Conservation (phyloP, 148 eudicot species). For the Rhododendron henanense region DNA sequence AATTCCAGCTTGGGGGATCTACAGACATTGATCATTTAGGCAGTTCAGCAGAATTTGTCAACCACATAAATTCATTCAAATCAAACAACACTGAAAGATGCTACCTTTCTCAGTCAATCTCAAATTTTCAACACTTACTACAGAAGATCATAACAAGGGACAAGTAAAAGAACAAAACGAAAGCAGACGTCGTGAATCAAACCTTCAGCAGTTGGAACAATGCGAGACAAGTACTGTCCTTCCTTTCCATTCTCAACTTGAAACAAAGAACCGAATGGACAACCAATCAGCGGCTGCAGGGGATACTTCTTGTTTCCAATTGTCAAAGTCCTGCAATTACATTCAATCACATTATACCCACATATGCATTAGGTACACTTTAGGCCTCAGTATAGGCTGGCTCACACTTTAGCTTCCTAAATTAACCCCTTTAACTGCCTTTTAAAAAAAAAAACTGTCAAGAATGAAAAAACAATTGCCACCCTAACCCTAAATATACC, state of each 20-base stretch:
- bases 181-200: neutral
- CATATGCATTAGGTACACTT: neutral
- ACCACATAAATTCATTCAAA: neutral
- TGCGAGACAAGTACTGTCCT: slow-evolving; percentile 58
- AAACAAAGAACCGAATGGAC: slow-evolving; percentile 81
- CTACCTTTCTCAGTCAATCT: neutral
- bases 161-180: neutral
- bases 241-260: slow-evolving; percentile 61
- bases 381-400: neutral
- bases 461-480: neutral
- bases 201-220: slow-evolving; percentile 48
- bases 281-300: slow-evolving; percentile 76
- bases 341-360: neutral
- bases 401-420: neutral
- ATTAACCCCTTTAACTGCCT: neutral
- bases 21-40: neutral
- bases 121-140: neutral
- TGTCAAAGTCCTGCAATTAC: slow-evolving; percentile 62
- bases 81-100: neutral
- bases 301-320: slow-evolving; percentile 63
- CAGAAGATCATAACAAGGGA: neutral
- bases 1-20: neutral
- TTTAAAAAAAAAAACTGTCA: neutral
- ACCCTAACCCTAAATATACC: neutral
- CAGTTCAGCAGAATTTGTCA: neutral